phyloP scores from a whole-genome alignment of 225 moss, liverwort and hornwort genomes.

The Sphagnum contortum region DNA sequence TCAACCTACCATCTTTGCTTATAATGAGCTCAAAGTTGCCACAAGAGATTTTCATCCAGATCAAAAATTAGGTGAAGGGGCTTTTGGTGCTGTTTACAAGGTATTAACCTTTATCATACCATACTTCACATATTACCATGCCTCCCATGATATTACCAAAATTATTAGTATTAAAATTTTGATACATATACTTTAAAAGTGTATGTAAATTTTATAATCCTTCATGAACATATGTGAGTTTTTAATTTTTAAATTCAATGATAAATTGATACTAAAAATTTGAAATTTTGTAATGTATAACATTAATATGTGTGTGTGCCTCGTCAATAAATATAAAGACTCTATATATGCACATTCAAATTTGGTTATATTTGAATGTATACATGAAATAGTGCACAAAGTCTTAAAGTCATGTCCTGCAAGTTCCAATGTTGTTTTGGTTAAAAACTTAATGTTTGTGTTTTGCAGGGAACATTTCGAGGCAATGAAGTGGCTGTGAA shows the following conservation, averaged over 20 bases:
- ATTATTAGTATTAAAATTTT: background rate
- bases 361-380: too few species aligned
- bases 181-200: background rate
- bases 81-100: slow-evolving; percentile 50
- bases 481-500: too few species aligned
- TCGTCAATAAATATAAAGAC: background rate
- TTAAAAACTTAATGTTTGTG: too few species aligned
- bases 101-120: slow-evolving; percentile 6
- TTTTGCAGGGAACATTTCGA: too few species aligned
- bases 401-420: too few species aligned
- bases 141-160: background rate
- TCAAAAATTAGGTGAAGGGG: slow-evolving; percentile 29
- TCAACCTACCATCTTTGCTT: slow-evolving; percentile 25
- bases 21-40: slow-evolving; percentile 26
- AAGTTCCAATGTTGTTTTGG: too few species aligned
- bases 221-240: background rate
- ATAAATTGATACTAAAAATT: too few species aligned
- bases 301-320: background rate
- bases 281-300: background rate
- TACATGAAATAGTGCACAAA: too few species aligned
- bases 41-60: slow-evolving; percentile 24
- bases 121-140: background rate
- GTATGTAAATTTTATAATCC: background rate
- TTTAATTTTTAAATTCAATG: background rate
- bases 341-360: too few species aligned